phyloP scores from a whole-genome alignment of 768 basidiomycete species.

The Lentinula lateritia region DNA sequence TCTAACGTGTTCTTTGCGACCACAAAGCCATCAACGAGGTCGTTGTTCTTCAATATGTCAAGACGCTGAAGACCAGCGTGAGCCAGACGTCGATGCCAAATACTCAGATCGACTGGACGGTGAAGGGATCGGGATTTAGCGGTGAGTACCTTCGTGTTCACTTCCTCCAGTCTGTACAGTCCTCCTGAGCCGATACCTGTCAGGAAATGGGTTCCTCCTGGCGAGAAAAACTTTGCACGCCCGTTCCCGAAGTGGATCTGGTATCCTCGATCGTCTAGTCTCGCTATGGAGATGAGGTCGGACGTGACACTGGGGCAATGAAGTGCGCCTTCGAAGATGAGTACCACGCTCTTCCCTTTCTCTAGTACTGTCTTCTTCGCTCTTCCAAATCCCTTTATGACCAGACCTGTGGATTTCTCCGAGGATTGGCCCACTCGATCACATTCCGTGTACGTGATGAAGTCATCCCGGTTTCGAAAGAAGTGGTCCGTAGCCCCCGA shows the following conservation, averaged over 20 bases:
- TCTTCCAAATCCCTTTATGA: constrained; percentile 16
- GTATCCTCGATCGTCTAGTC: constrained; percentile 12
- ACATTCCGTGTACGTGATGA: too few relatives aligned
- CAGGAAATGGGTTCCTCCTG: neutral
- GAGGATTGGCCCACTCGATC: too few relatives aligned
- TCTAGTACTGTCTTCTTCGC: constrained; percentile 10
- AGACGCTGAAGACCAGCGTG: too few relatives aligned
- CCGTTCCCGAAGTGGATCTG: constrained; percentile 11
- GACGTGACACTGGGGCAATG: constrained; percentile 20
- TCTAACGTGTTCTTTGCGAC: too few relatives aligned
- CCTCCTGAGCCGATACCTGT: neutral
- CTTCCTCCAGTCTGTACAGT: neutral
- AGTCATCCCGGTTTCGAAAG: too few relatives aligned
- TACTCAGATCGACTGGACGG: constrained; percentile 14
- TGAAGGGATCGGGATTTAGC: constrained; percentile 11
- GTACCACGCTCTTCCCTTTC: constrained; percentile 2
- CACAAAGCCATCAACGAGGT: too few relatives aligned
- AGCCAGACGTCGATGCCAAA: constrained; percentile 24
- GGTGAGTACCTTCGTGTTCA: neutral
- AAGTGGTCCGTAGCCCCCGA: too few relatives aligned
- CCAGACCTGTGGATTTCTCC: constrained; percentile 8
- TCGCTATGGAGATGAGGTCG: constrained; percentile 19
- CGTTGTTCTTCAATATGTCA: too few relatives aligned
- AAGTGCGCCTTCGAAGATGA: constrained; percentile 17
- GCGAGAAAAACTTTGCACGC: neutral